Conservation (phyloP, 73 alveolate species). For the Tetrahymena borealis region DNA sequence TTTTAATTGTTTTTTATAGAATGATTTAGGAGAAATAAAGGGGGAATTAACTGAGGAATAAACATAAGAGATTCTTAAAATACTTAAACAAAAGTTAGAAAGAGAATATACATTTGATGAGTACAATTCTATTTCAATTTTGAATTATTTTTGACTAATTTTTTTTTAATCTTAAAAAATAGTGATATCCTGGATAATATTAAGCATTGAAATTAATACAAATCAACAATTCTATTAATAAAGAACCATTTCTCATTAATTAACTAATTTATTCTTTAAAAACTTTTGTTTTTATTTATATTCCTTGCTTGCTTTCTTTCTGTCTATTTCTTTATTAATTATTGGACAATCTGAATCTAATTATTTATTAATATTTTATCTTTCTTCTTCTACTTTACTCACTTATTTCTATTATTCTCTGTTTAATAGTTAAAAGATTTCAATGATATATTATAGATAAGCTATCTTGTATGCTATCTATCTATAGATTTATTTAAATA, state of each 20-base stretch:
- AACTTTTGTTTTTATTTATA: no score
- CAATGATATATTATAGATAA: no score
- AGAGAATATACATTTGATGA: neutral
- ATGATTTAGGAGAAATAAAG: neutral
- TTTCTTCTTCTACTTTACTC: no score
- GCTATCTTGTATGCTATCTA: no score
- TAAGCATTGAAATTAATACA: neutral
- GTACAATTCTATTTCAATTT: neutral
- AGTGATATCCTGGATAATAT: neutral
- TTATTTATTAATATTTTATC: no score
- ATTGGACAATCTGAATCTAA: no score
- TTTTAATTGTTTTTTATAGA: neutral
- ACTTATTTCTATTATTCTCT: no score
- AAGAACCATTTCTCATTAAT: neutral
- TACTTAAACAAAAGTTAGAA: neutral
- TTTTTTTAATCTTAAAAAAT: neutral
- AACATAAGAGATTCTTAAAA: neutral
- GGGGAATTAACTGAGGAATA: neutral
- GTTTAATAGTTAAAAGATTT: no score
- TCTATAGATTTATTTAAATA: no score
- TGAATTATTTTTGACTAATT: neutral
- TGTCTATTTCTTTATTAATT: no score
- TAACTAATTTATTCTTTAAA: neutral
- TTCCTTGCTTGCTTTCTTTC: no score
- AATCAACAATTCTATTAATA: neutral